Percentiles rank a stretch among this genome's conserved stretches.
phyloP scores from a whole-genome alignment of 208 protist genomes.

The Leishmania gerbilli region DNA sequence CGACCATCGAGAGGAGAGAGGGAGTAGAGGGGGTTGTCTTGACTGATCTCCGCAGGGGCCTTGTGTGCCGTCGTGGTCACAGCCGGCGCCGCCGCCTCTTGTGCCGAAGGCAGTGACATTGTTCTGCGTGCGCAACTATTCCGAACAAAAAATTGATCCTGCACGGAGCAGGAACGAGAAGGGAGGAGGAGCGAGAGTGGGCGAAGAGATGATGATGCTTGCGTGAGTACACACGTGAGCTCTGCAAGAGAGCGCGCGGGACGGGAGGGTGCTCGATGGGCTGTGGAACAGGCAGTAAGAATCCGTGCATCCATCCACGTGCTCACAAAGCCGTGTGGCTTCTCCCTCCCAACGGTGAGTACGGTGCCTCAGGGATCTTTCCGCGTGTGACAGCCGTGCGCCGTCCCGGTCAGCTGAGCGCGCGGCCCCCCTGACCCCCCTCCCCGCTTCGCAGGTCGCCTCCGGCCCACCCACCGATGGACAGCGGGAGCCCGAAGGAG shows the following conservation, averaged over 20 bases:
- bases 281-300: too few relatives aligned
- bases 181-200: not conserved
- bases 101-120: not conserved
- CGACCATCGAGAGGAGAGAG: slow-evolving; percentile 94
- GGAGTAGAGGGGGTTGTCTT: slow-evolving; percentile 73
- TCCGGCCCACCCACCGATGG: too few relatives aligned
- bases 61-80: slow-evolving; percentile 27
- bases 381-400: not conserved
- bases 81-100: not conserved
- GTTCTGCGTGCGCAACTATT: not conserved
- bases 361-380: too few relatives aligned
- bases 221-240: not conserved
- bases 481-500: too few relatives aligned
- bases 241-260: not conserved
- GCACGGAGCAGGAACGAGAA: not conserved
- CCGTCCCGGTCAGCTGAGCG: too few relatives aligned
- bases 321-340: too few relatives aligned
- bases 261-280: not conserved
- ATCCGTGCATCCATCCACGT: too few relatives aligned
- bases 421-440: too few relatives aligned
- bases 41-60: slow-evolving; percentile 34
- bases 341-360: too few relatives aligned
- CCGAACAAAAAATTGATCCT: not conserved
- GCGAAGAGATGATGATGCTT: not conserved
- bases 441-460: too few relatives aligned